A percentile compares a stretch with the other conserved stretches of the same genome.
Conservation (phyloP, 2,329 filamentous ascomycete genomes). For the Intubia oerlemansii region DNA sequence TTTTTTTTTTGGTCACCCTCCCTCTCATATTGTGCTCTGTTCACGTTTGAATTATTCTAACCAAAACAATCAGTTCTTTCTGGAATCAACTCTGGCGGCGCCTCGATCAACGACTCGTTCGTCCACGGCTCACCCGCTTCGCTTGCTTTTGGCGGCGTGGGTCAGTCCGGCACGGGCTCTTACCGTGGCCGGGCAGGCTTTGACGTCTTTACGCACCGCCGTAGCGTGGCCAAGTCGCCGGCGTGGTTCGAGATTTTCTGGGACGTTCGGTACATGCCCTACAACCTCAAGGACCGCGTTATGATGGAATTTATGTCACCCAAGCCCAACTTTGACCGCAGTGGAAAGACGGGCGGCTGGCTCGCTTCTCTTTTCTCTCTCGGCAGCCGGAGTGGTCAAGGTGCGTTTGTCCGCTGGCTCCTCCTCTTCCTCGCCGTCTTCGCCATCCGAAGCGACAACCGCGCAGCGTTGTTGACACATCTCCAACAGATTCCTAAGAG, state of each 20-base stretch:
- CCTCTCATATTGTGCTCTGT: background rate
- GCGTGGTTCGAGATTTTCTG: slow-evolving; percentile 46
- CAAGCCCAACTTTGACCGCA: slow-evolving; percentile 40
- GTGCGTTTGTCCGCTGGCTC: slow-evolving; percentile 28
- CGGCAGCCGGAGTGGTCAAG: slow-evolving; percentile 24
- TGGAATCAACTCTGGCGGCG: slow-evolving; percentile 45
- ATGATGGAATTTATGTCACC: slow-evolving; percentile 21
- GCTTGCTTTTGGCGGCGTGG: slow-evolving; percentile 65
- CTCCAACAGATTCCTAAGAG: too few relatives aligned
- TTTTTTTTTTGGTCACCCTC: background rate
- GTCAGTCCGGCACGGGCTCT: slow-evolving; percentile 52
- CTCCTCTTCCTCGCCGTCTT: slow-evolving; percentile 17
- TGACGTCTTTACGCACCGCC: slow-evolving; percentile 41
- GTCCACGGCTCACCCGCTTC: slow-evolving; percentile 38
- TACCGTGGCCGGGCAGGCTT: slow-evolving; percentile 63
- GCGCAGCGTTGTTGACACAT: too few relatives aligned
- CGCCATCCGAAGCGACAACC: too few relatives aligned
- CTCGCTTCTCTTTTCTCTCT: too few relatives aligned
- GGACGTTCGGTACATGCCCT: slow-evolving; percentile 46
- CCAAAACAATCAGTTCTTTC: slow-evolving; percentile 35
- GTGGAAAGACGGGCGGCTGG: slow-evolving; percentile 23
- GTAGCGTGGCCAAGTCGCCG: slow-evolving; percentile 37
- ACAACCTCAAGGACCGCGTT: slow-evolving; percentile 23
- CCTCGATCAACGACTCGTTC: slow-evolving; percentile 34
- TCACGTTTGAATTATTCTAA: background rate